phyloP scores from a whole-genome alignment of 2,329 filamentous ascomycete species.

The Neoarthrinium moseri region DNA sequence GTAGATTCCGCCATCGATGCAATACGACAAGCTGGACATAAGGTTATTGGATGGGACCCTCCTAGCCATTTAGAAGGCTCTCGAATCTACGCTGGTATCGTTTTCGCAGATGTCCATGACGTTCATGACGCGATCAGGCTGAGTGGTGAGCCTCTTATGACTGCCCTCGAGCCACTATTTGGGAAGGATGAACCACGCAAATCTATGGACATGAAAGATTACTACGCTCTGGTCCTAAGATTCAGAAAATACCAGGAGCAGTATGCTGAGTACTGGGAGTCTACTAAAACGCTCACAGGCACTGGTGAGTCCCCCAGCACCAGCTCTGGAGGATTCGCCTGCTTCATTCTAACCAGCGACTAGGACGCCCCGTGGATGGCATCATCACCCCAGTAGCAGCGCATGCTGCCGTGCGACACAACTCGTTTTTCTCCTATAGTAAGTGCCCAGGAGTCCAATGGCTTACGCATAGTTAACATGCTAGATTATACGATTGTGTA shows the following conservation, averaged over 20 bases:
- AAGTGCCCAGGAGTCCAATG: too few relatives aligned
- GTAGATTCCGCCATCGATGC: slow-evolving; percentile 23
- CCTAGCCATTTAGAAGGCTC: slow-evolving; percentile 27
- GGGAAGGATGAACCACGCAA: background rate
- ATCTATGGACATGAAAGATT: slow-evolving; percentile 14
- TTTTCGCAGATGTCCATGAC: slow-evolving; percentile 27
- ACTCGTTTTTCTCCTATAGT: too few relatives aligned
- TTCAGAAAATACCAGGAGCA: slow-evolving; percentile 31
- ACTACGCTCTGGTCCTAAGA: slow-evolving; percentile 25
- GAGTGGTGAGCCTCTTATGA: slow-evolving; percentile 8
- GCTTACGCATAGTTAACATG: too few relatives aligned
- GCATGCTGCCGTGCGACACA: too few relatives aligned
- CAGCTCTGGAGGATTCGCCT: background rate
- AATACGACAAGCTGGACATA: slow-evolving; percentile 26
- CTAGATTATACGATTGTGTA: too few relatives aligned
- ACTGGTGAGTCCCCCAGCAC: slow-evolving; percentile 36
- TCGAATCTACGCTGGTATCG: slow-evolving; percentile 27
- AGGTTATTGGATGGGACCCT: slow-evolving; percentile 28
- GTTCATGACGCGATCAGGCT: slow-evolving; percentile 13
- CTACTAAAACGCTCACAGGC: slow-evolving; percentile 16
- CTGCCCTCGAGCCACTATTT: too few relatives aligned
- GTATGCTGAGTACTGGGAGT: slow-evolving; percentile 25
- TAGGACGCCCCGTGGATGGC: too few relatives aligned
- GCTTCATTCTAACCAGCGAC: background rate
- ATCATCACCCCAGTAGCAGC: too few relatives aligned